phyloP scores from a whole-genome alignment of 176 grass and related monocot genomes.

The Zea mays region Zm-B73-REFERENCE-NAM-5.0 NC_050100.1:75060001-75060500 shows the following conservation, averaged over 20 bases:
- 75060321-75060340: conserved; percentile 36
- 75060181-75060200: conserved; percentile 38
- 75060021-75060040: too few relatives aligned
- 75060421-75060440: neutral
- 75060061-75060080: neutral
- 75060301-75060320: conserved; percentile 34
- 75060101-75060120: conserved; percentile 27
- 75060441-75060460: neutral
- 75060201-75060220: conserved; percentile 30
- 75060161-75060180: conserved; percentile 20
- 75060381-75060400: conserved; percentile 22
- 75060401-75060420: neutral
- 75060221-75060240: conserved; percentile 46
- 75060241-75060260: conserved; percentile 45
- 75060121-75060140: neutral
- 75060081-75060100: conserved; percentile 1
- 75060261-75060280: conserved; percentile 44
- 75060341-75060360: conserved; percentile 25
- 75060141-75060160: conserved; percentile 4
- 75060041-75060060: too few relatives aligned
- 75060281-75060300: conserved; percentile 37
- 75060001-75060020: too few relatives aligned
- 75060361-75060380: conserved; percentile 27
- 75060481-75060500: neutral
- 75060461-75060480: neutral